Evolutionary conservation across 441 rosid species (phyloP), one percentile per base, ranked within the genome.

Genomic region (Gossypium gossypioides): DNA sequence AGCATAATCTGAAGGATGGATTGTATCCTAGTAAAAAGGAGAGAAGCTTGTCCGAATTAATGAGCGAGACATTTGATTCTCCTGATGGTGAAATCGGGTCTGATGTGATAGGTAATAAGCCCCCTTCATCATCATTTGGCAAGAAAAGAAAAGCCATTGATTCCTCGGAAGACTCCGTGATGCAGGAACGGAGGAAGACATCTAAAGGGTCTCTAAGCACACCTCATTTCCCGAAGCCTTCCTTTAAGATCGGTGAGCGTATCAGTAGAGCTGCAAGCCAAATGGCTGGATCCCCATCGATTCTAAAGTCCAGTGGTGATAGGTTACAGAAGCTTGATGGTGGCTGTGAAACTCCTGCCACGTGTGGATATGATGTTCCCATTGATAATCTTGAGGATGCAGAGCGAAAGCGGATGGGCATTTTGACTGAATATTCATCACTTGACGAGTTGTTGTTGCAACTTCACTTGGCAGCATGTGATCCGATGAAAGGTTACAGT

Each of bases 261-360:
- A 89, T 94, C 70, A 86, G 88, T 69, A 85, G 96, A 82, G 96
- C 86, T 81, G 99, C 99, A 0, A 94, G 93, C 84, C 97, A 89
- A 80, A 85, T 94, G 89, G 82, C 93, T 19, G 96, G 88, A 34
- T 79, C 97, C 69, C 87, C 93, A 2, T 82, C 88, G 69, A 83
- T 86, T 69, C 54, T 85, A 71, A 91, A 86, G 85, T 60, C 80
- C 48, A 71, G 78, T 77, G 84, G 75, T 75, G 84, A 83, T 44
- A 75, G 68, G 74, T 54, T 72, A 72, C 81, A 64, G 72, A 81
- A 83, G 79, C 61, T 24, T 2, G 84, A 81, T 4, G 84, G 77
- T 50, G 71, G 55, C 25, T n/a, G 52, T 46, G 84, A 77, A 63
- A 70, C 67, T 3, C 29, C 70, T 71, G 76, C 76, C 65, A 83